Evolutionary conservation across 139 green algal genomes (phyloP), one percentile per base, ranked within the genome.

Genomic region (Tetraselmis chui): DNA sequence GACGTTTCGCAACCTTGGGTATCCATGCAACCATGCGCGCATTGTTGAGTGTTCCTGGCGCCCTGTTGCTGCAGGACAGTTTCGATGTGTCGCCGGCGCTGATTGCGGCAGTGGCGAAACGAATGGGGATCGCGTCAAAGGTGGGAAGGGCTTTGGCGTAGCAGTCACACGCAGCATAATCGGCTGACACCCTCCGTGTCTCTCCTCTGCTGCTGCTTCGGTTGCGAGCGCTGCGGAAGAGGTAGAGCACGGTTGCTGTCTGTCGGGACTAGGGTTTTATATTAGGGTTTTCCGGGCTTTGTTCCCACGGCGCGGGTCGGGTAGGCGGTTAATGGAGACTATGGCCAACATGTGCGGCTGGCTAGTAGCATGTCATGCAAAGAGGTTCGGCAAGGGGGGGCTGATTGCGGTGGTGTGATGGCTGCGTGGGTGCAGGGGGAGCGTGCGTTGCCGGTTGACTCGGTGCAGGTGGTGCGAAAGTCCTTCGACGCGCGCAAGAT

Each of bases 381-480:
- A 1, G 25, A 2, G 28, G 25, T 86, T 30, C 29, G 29, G 77
- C 24, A 32, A 27, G 2, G 28, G 26, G 32, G 76, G 23, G 29
- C 27, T 29, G 31, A 81, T 1, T 74, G 77, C 23, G n/a, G n/a
- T n/a, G n/a, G n/a, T n/a, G n/a, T n/a, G n/a, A n/a, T n/a, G n/a
- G n/a, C 23, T 26, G 32, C 31, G 26, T 79, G 11, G 1, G 29
- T 27, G 24, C 32, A 28, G 2, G n/a, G 2, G 80, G 25, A 78
- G n/a, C n/a, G 27, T 1, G 59, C 28, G 2, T 31, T 87, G 67
- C 80, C 59, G 0, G 28, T 77, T 1, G 23, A 79, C 0, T 77
- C 77, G 0, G 30, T 92, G 0, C 74, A n/a, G 0, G 32, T 93
- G 1, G 89, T 92, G n/a, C 81, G 89, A 59, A 93, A 93, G 83